These are phyloP conservation scores for Diaporthe sp. DNA, from an alignment of 2,329 filamentous ascomycete species.

Conservation along the genomic window DNA sequence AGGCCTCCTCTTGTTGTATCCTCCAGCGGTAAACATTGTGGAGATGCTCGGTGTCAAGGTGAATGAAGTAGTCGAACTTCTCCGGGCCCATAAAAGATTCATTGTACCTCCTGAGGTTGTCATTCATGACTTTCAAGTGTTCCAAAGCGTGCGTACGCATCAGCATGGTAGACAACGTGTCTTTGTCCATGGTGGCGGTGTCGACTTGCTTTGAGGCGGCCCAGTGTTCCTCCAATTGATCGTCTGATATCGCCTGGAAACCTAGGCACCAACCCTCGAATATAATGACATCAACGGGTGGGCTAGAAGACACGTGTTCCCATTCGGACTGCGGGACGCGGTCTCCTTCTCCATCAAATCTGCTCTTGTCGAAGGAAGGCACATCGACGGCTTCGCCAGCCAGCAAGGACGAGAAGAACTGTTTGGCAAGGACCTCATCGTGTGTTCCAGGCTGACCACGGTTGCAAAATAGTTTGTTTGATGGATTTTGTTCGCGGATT, in stretches of 20 bases:
- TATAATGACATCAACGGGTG: neutral
- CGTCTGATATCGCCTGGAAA: slow-evolving; percentile 1
- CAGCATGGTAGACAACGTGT: slow-evolving; percentile 1
- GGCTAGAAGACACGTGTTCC: neutral
- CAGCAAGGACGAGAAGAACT: slow-evolving; percentile 2
- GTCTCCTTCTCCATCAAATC: slow-evolving; percentile 9
- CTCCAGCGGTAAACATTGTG: slow-evolving; percentile 11
- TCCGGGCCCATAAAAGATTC: slow-evolving; percentile 1
- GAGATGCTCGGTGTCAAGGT: slow-evolving; percentile 8
- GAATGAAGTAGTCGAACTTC: neutral
- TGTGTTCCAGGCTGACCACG: slow-evolving; percentile 4
- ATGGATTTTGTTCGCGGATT: slow-evolving; percentile 1
- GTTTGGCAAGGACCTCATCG: slow-evolving; percentile 3
- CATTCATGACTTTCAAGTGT: neutral
- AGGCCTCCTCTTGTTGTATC: slow-evolving; percentile 10
- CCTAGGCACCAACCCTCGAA: neutral
- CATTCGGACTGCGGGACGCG: slow-evolving; percentile 9
- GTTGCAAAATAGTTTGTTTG: neutral
- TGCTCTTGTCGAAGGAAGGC: slow-evolving; percentile 16
- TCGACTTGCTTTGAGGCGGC: slow-evolving; percentile 12
- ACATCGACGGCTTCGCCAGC: slow-evolving; percentile 16
- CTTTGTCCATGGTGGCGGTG: slow-evolving; percentile 4
- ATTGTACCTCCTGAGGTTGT: slow-evolving; percentile 15
- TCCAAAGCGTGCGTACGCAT: neutral
- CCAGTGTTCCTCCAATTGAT: slow-evolving; percentile 7